A percentile compares a stretch with the other conserved stretches of the same genome.
Conservation (phyloP, 2,329 filamentous ascomycete species). For the Alternaria longipes region DNA sequence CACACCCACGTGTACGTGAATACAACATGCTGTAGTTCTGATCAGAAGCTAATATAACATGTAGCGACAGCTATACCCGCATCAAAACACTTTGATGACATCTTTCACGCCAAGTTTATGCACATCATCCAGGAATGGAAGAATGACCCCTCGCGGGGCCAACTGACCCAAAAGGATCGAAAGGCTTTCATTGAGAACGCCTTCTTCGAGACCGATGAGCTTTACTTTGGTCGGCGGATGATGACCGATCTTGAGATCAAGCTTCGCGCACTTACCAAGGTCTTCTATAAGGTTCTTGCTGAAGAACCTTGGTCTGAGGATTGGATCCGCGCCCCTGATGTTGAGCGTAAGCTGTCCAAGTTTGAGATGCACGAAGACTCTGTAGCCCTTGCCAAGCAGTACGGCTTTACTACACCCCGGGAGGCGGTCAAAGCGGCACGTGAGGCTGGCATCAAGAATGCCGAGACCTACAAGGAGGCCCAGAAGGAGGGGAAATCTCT, state of each 20-base stretch:
- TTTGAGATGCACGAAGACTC: constrained; percentile 51
- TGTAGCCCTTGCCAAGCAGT: constrained; percentile 40
- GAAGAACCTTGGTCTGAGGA: constrained; percentile 51
- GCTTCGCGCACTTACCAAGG: constrained; percentile 49
- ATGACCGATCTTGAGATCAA: constrained; percentile 46
- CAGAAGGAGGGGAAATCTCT: constrained; percentile 25
- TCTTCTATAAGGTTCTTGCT: constrained; percentile 50
- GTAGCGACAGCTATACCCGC: constrained; percentile 25
- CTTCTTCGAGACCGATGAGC: constrained; percentile 41
- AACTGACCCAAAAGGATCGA: constrained; percentile 44
- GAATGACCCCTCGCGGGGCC: constrained; percentile 38
- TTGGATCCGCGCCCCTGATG: constrained; percentile 50
- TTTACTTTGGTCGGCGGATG: constrained; percentile 40
- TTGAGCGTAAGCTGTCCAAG: constrained; percentile 50
- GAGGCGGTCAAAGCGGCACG: constrained; percentile 49
- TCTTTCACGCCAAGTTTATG: constrained; percentile 48
- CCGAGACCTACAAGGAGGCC: constrained; percentile 24
- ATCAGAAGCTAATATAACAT: constrained; percentile 12
- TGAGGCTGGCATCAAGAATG: constrained; percentile 27
- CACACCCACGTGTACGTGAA: constrained; percentile 25
- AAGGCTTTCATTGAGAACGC: constrained; percentile 47
- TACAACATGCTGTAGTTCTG: background rate
- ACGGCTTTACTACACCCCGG: constrained; percentile 40
- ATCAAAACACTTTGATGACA: constrained; percentile 45
- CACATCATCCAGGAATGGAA: constrained; percentile 45